Base-by-base conservation (phyloP, 192 early-diverging fungal species). In the Coemansia sp. region DNA sequence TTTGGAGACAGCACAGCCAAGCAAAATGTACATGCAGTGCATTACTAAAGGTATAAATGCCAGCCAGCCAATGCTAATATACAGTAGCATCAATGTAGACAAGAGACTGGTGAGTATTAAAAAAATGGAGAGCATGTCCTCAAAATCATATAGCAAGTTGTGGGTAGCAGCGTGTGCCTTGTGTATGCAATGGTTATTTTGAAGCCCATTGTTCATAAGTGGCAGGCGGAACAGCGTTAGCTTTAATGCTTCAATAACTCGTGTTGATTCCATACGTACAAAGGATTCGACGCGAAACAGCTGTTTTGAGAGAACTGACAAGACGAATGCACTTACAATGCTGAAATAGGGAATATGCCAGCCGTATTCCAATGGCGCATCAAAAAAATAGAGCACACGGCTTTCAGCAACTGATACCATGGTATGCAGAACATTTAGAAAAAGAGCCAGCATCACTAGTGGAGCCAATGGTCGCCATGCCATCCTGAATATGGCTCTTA, bases 381-480 rank as follows among this genome's bases (percentile, higher is more conserved):
- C 77, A 29, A 79, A 28, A 40, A 63, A 63, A 15, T 60, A 37
- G 25, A 79, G 48, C 4, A 79, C 20, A 16, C 55, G 30, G 58
- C 61, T 70, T 8, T 34, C 18, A 2, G 31, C 30, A 21, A 57
- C 31, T 6, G 12, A 6, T 3, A 13, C 20, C 31, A 30, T 57
- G 0, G 66, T n/a, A 0, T n/a, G 5, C 1, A 61, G 16, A 18
- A 51, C 53, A 25, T 70, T 42, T n/a, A 64, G 7, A 33, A 74
- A 26, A 10, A 40, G 40, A 1, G 55, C 25, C 5, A 65, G 7
- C 5, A 67, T 33, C 20, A 55, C 59, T 12, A 79, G 39, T 2
- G 77, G 77, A 12, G 70, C 30, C 48, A 74, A 25, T 28, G 77
- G 77, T 15, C 67, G 66, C 77, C 77, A 79, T 0, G 60, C 33